These are phyloP conservation scores for Barnettozyma botsteinii DNA, from an alignment of 805 yeast genomes.

Conservation along the genomic window DNA sequence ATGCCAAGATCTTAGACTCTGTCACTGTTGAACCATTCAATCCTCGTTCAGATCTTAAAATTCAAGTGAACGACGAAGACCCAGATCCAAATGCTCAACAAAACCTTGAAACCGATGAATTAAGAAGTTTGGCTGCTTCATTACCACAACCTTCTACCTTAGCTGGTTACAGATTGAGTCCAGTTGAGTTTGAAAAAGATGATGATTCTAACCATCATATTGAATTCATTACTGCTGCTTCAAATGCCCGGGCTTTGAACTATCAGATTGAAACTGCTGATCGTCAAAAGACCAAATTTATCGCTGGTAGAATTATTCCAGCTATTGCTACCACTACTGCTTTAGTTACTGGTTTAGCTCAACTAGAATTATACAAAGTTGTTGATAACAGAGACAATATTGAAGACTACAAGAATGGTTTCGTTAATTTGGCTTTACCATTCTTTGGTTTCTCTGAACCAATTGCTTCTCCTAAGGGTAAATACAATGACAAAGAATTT, in stretches of 20 bases:
- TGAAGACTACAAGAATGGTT: constrained; percentile 90
- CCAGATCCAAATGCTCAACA: constrained; percentile 72
- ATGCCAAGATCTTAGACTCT: constrained; percentile 46
- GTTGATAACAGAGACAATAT: constrained; percentile 67
- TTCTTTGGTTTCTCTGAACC: constrained; percentile 98
- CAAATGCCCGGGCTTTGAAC: constrained; percentile 92
- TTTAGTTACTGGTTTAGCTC: constrained; percentile 89
- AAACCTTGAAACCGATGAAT: constrained; percentile 52
- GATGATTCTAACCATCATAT: constrained; percentile 96
- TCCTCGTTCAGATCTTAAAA: constrained; percentile 71
- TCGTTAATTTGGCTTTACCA: constrained; percentile 86
- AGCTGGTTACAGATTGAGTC: constrained; percentile 79
- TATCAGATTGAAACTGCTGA: constrained; percentile 88
- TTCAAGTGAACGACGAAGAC: constrained; percentile 82
- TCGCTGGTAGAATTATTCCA: constrained; percentile 97
- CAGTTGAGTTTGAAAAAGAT: constrained; percentile 97
- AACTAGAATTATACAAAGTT: constrained; percentile 87
- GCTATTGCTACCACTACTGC: constrained; percentile 99
- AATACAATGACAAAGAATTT: constrained; percentile 70
- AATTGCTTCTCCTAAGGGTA: constrained; percentile 73
- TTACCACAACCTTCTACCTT: constrained; percentile 85
- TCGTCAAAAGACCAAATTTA: constrained; percentile 84
- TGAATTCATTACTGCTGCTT: constrained; percentile 92
- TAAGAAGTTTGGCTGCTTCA: constrained; percentile 63
- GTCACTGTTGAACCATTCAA: constrained; percentile 56